A percentile compares a stretch with the other conserved stretches of the same genome.
Evolutionary conservation across 108 stramenopile species (phyloP).

Genomic region (Asterionellopsis glacialis): DNA sequence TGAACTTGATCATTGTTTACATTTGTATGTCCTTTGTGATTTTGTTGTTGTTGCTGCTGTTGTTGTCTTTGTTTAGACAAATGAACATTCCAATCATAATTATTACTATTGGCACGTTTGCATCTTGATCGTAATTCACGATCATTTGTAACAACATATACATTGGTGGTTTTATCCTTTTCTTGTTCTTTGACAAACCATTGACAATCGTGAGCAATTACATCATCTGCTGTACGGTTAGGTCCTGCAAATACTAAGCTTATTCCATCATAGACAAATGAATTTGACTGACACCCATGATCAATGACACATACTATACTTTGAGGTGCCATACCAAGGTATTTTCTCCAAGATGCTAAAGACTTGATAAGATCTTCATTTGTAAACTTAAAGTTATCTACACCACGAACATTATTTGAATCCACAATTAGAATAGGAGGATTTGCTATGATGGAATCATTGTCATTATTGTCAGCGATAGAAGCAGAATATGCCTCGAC

Average conservation of each 20-base stretch:
- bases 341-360: no score
- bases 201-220: slow-evolving; percentile 15
- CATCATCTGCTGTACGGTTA: slow-evolving; percentile 28
- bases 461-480: no score
- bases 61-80: background rate
- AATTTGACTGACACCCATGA: slow-evolving; percentile 15
- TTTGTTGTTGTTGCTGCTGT: background rate
- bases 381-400: slow-evolving; percentile 10
- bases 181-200: slow-evolving; percentile 1
- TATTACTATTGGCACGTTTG: background rate
- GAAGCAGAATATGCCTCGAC: no score
- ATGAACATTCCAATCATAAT: no score
- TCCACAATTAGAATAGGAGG: slow-evolving; percentile 15
- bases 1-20: slow-evolving; percentile 1
- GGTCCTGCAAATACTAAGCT: slow-evolving; percentile 22
- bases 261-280: background rate
- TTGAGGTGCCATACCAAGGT: background rate
- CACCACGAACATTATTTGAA: slow-evolving; percentile 28
- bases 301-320: slow-evolving; percentile 14
- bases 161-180: background rate
- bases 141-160: slow-evolving; percentile 22
- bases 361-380: slow-evolving; percentile 12
- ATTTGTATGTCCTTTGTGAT: no score
- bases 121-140: slow-evolving; percentile 14
- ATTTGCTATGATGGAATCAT: no score